Base-by-base conservation (phyloP, 2,329 filamentous ascomycete genomes). In the Scleromitrula shiraiana region DNA sequence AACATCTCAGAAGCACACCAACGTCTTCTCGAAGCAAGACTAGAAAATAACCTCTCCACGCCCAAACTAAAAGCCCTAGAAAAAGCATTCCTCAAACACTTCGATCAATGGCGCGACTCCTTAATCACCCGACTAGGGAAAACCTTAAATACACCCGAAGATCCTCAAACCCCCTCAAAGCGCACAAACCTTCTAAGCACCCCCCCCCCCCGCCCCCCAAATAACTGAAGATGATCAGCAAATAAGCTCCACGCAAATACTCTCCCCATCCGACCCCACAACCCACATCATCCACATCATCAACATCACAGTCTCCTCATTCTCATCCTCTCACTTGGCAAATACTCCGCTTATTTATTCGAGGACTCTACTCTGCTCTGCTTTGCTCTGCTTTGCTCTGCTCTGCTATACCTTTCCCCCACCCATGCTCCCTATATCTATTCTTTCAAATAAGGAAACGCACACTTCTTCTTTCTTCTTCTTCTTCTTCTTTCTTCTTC, bases 51-150 rank as follows among this genome's bases (percentile, higher is more conserved):
- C 9, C 30, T 53, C 17, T 57, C 57, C 2, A 56, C 48, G 2
- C 51, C 50, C 7, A 58, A 61, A 20, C 33, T 62, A 9, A 41
- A 55, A 17, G 53, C 57, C 29, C 61, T 76, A 53, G 77, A 71
- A 60, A 70, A 67, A 41, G 77, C 78, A 5, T 79, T 85, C 1
- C 64, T 93, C 10, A 69, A 73, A 36, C 78, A 86, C 59, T 87
- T 90, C 59, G 80, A 88, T 53, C 76, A 80, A n/a, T 95, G 89
- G 90, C 74, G 81, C 50, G 75, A 78, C 22, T 75, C 79, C 26
- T 81, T 91, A 1, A 71, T 89, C n/a, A 68, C 74, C 15, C 77
- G 83, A 37, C 71, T 95, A 1, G 81, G 80, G 40, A 83, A 91
- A 56, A 76, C 88, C 3, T 67, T 82, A 10, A 70, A 76, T 10